These are phyloP conservation scores for Nelumbo lutea DNA, from an alignment of 164 flowering plant genomes.

Conservation along the genomic window DNA sequence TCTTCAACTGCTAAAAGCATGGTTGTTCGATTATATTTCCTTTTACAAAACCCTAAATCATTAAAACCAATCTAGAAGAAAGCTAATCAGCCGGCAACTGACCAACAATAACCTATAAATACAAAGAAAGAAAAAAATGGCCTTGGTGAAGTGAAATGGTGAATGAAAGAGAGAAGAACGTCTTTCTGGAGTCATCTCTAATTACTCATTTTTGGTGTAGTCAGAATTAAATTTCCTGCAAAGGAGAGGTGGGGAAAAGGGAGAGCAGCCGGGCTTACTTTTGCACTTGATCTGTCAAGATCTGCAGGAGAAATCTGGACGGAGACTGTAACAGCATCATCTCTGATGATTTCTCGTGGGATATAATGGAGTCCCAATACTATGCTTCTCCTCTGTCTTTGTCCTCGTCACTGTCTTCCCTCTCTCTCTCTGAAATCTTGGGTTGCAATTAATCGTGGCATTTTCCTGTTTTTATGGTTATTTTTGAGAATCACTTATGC, in stretches of 20 bases:
- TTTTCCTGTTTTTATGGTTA: background rate
- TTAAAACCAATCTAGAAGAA: too few relatives aligned
- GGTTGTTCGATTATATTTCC: too few relatives aligned
- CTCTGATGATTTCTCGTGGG: background rate
- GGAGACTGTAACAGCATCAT: slow-evolving; percentile 74
- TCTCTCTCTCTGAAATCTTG: slow-evolving; percentile 1
- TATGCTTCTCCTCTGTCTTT: too few relatives aligned
- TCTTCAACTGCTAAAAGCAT: too few relatives aligned
- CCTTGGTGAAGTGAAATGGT: background rate
- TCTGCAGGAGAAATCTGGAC: slow-evolving; percentile 72
- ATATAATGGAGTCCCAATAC: background rate
- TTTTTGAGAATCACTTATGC: background rate
- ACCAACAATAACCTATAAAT: too few relatives aligned
- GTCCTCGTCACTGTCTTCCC: background rate
- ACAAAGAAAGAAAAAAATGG: too few relatives aligned
- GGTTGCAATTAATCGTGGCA: background rate
- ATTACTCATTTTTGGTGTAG: too few relatives aligned
- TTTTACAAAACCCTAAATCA: background rate
- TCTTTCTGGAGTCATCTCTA: too few relatives aligned
- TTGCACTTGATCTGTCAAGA: slow-evolving; percentile 56
- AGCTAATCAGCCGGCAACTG: background rate
- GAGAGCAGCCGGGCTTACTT: slow-evolving; percentile 32
- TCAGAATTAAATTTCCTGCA: background rate
- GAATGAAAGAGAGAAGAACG: background rate
- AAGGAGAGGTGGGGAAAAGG: background rate